phyloP scores from a whole-genome alignment of 2,329 filamentous ascomycete species.

The Ramichloridium luteum region DNA sequence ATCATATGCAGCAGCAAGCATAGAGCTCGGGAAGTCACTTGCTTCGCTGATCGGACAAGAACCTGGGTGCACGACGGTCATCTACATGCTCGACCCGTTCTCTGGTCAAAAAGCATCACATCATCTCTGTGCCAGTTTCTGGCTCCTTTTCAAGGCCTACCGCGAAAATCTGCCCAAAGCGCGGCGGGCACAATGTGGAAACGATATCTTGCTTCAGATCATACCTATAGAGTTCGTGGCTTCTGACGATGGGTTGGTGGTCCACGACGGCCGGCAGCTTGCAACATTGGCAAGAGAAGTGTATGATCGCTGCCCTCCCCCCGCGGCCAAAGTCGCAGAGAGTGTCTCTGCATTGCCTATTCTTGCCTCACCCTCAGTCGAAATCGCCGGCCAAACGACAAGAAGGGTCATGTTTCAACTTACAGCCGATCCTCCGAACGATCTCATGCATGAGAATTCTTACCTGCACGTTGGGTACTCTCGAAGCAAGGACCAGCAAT shows the following conservation, averaged over 20 bases:
- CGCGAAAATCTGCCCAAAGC: conserved; percentile 51
- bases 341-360: conserved; percentile 29
- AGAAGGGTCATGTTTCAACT: conserved; percentile 66
- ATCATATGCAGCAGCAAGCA: conserved; percentile 15
- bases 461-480: conserved; percentile 73
- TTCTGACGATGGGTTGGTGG: conserved; percentile 48
- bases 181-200: conserved; percentile 35
- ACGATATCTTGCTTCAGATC: conserved; percentile 64
- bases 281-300: conserved; percentile 50
- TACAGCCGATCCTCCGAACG: conserved; percentile 52
- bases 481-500: conserved; percentile 60
- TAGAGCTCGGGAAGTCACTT: conserved; percentile 18
- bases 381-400: conserved; percentile 58
- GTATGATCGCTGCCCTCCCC: conserved; percentile 58
- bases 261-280: conserved; percentile 50
- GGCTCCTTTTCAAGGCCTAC: conserved; percentile 57
- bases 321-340: conserved; percentile 20
- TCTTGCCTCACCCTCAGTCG: conserved; percentile 55
- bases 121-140: conserved; percentile 64
- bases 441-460: conserved; percentile 64
- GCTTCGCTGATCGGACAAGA: conserved; percentile 13
- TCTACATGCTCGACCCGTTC: conserved; percentile 65
- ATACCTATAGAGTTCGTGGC: conserved; percentile 57
- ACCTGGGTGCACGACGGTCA: conserved; percentile 46
- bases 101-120: conserved; percentile 25